Conservation (phyloP, 83 land plant species). For the Picea mariana region DNA sequence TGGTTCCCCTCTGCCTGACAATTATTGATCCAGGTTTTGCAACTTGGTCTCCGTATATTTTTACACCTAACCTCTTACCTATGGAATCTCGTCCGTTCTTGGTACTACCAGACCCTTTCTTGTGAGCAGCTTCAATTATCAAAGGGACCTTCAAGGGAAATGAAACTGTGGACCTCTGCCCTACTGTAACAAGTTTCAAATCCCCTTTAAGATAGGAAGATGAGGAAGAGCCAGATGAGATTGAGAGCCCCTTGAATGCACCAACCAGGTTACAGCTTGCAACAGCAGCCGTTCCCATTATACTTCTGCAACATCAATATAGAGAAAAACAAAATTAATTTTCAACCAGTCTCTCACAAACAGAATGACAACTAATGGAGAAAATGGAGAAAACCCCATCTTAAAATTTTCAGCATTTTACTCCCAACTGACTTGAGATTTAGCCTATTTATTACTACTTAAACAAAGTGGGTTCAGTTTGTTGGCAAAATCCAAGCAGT, state of each 20-base stretch:
- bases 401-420: too few species aligned
- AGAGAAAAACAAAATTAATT: not conserved
- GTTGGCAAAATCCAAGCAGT: too few species aligned
- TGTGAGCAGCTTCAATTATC: slow-evolving; percentile 90
- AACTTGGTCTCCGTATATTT: slow-evolving; percentile 90
- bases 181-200: slow-evolving; percentile 12
- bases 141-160: slow-evolving; percentile 34
- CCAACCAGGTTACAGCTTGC: slow-evolving; percentile 38
- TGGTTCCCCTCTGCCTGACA: slow-evolving; percentile 94
- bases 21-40: slow-evolving; percentile 94
- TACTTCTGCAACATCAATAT: not conserved
- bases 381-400: too few species aligned
- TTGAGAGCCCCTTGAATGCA: slow-evolving; percentile 54
- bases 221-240: slow-evolving; percentile 42
- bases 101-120: slow-evolving; percentile 97
- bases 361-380: too few species aligned
- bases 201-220: slow-evolving; percentile 57
- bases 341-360: too few species aligned
- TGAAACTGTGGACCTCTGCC: not conserved
- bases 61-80: slow-evolving; percentile 88
- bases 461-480: too few species aligned
- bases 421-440: too few species aligned
- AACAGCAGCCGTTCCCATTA: slow-evolving; percentile 25
- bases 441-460: too few species aligned
- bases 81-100: slow-evolving; percentile 94